A percentile compares a stretch with the other conserved stretches of the same genome.
These are phyloP conservation scores for Primulina tabacum DNA, from an alignment of 257 asterid genomes.

Conservation along the genomic window DNA sequence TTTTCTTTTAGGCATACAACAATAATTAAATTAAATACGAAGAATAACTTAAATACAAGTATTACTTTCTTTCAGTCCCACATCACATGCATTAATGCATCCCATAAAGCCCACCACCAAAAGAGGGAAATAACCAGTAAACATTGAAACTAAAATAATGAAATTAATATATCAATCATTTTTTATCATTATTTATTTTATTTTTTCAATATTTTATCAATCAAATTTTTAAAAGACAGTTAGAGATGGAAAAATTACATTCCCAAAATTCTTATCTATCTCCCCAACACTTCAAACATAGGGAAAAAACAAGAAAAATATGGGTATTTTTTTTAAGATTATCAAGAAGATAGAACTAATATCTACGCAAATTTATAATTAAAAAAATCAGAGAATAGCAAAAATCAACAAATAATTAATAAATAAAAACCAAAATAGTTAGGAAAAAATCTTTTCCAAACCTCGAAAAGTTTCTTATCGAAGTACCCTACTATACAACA, in stretches of 20 bases:
- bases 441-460: background rate
- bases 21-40: background rate
- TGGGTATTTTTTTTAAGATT: too few species aligned
- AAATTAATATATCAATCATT: constrained; percentile 14
- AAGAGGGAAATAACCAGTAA: background rate
- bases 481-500: background rate
- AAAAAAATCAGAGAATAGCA: background rate
- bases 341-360: background rate
- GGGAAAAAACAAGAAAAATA: background rate
- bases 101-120: constrained; percentile 14
- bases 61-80: constrained; percentile 34
- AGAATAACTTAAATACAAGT: constrained; percentile 24
- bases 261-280: constrained; percentile 32
- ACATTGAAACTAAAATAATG: background rate
- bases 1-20: too few species aligned
- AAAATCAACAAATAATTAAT: background rate
- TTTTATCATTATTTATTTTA: too few species aligned
- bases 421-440: too few species aligned
- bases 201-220: background rate
- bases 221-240: background rate
- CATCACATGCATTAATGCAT: constrained; percentile 29
- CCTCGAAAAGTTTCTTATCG: background rate
- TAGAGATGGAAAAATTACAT: constrained; percentile 32
- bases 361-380: constrained; percentile 8
- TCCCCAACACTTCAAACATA: background rate